Conservation (phyloP, 176 grass and related monocot genomes). For the Dactylis glomerata region DNA sequence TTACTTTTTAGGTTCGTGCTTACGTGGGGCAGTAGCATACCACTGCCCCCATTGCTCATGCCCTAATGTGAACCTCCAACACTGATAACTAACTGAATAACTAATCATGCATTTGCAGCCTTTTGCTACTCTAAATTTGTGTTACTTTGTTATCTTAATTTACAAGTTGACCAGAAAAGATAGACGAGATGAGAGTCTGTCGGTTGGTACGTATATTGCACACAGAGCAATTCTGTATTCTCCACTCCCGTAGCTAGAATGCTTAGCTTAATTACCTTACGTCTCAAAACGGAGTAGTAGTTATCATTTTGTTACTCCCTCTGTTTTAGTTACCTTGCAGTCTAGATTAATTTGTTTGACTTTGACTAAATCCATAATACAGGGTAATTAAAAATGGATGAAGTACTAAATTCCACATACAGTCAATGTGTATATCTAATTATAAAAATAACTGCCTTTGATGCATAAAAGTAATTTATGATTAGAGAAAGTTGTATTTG, state of each 20-base stretch:
- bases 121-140: neutral
- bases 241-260: neutral
- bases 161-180: neutral
- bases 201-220: neutral
- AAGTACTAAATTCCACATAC: neutral
- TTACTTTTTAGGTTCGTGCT: too few species aligned
- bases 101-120: neutral
- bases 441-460: neutral
- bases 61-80: neutral
- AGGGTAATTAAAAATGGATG: too few species aligned
- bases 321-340: too few species aligned
- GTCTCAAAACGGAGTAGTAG: neutral
- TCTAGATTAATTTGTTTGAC: too few species aligned
- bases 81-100: neutral
- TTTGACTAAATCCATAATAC: too few species aligned
- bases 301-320: neutral
- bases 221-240: neutral
- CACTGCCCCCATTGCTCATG: too few species aligned
- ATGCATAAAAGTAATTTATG: neutral
- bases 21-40: too few species aligned
- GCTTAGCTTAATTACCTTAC: neutral
- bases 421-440: neutral
- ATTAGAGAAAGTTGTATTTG: neutral
- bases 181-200: neutral
- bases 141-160: neutral